Conservation (phyloP, 2,329 filamentous ascomycete genomes). For the Aspergillus novoparasiticus region DNA sequence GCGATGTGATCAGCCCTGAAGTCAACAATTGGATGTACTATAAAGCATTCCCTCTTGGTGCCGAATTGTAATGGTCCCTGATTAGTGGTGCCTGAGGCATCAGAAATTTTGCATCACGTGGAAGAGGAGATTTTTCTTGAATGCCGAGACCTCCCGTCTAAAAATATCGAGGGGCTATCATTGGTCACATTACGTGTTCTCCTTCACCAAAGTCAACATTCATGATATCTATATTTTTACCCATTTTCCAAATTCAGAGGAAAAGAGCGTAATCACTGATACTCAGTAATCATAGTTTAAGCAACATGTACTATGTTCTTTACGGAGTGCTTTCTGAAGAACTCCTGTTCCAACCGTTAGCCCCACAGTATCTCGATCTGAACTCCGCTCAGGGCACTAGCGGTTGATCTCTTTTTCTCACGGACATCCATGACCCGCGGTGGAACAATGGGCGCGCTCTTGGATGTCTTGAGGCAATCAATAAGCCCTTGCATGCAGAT, state of each 20-base stretch:
- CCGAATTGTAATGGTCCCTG: neutral
- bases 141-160: neutral
- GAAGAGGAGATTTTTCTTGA: neutral
- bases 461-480: neutral
- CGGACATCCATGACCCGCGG: neutral
- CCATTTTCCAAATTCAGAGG: neutral
- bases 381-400: slow-evolving; percentile 2
- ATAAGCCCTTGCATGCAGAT: too few species aligned
- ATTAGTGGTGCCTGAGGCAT: neutral
- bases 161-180: neutral
- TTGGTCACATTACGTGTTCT: neutral
- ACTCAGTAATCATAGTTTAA: neutral
- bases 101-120: neutral
- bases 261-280: neutral
- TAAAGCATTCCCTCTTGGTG: neutral
- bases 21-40: neutral
- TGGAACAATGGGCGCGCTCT: slow-evolving; percentile 1
- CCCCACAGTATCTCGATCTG: slow-evolving; percentile 2
- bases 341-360: neutral
- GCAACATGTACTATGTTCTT: neutral
- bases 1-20: neutral
- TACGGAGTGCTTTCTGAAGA: neutral
- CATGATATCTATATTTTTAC: neutral
- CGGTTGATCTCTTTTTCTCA: slow-evolving; percentile 5
- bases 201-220: neutral